Evolutionary conservation across 2,329 filamentous ascomycete species (phyloP), one percentile per base, ranked within the genome.

Genomic region (Diaporthe caulivora): DNA sequence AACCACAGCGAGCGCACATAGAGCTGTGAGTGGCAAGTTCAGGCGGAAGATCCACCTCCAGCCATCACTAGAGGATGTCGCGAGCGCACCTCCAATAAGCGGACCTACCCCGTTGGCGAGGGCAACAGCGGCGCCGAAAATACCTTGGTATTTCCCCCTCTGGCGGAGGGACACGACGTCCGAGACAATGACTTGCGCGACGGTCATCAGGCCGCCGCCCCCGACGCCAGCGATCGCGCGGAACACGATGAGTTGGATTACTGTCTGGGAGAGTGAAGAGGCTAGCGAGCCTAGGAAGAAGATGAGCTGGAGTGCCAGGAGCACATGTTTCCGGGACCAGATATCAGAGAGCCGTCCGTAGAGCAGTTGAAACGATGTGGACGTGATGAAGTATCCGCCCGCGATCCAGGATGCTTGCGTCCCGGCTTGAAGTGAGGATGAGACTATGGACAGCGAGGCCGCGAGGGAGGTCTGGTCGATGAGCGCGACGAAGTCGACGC

Each of bases 341-440:
- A 91, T 87, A 78, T 92, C 89, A 1, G 89, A 90, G 5, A 91
- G 77, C 6, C 89, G 86, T 17, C 90, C 90, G 78, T 92, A 92
- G 0, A 92, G 83, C 57, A 91, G 88, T 74, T 91, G 90, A 74
- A 92, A 92, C 51, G 88, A 87, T 0, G 90, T 92, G 71, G 87
- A 88, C 11, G 87, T 86, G 64, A 90, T 85, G 67, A 90, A 79
- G 11, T 84, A 84, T 8, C 86, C 84, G 0, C 87, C 89, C 11
- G 86, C 87, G 0, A 86, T 86, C 87, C 87, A 89, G 5, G 86
- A 81, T 79, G 3, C 83, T 83, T 49, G 60, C 0, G 60, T 64
- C 0, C 60, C 60, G 31, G 26, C 60, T 69, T 83, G 76, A 31
- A 87, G 81, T 65, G 88, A 84, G 64, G 82, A 78, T 62, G 85